A percentile compares a stretch with the other conserved stretches of the same genome.
phyloP scores from a whole-genome alignment of 345 rosid species.

The Anacardium occidentale region DNA sequence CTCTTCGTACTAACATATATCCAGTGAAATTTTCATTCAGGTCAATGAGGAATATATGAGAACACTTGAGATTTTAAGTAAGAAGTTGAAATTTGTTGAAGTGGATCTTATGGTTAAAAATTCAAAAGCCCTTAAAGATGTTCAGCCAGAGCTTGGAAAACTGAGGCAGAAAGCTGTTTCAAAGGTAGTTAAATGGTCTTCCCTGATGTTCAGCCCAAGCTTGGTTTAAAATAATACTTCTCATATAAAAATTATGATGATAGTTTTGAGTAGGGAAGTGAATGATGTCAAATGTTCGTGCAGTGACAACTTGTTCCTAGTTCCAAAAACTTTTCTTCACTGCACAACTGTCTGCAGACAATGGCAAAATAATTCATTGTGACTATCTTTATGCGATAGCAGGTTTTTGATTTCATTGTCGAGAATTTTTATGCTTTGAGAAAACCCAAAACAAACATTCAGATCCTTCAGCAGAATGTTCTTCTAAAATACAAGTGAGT shows the following conservation, averaged over 20 bases:
- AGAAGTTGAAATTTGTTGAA: slow-evolving; percentile 83
- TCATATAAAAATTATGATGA: background rate
- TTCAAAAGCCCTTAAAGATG: slow-evolving; percentile 92
- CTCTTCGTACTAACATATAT: slow-evolving; percentile 20
- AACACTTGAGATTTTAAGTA: slow-evolving; percentile 87
- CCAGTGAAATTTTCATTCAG: slow-evolving; percentile 44
- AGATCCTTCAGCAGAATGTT: slow-evolving; percentile 97
- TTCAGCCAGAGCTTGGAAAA: slow-evolving; percentile 96
- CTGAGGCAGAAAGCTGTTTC: slow-evolving; percentile 93
- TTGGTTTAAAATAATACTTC: background rate
- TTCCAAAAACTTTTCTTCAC: background rate
- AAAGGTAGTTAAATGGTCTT: slow-evolving; percentile 52
- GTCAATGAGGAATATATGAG: slow-evolving; percentile 90
- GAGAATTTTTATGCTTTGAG: slow-evolving; percentile 95
- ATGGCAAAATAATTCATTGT: background rate
- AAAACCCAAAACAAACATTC: slow-evolving; percentile 98
- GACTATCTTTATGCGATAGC: slow-evolving; percentile 23
- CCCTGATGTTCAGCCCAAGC: background rate
- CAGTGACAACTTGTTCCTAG: no score
- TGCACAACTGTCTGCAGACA: background rate
- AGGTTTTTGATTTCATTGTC: slow-evolving; percentile 96
- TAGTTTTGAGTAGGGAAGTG: background rate
- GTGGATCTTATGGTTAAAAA: slow-evolving; percentile 70
- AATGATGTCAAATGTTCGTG: background rate
- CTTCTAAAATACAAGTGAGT: slow-evolving; percentile 92